Evolutionary conservation across 2,329 filamentous ascomycete species (phyloP).

Genomic region (Aspergillus sp.): DNA sequence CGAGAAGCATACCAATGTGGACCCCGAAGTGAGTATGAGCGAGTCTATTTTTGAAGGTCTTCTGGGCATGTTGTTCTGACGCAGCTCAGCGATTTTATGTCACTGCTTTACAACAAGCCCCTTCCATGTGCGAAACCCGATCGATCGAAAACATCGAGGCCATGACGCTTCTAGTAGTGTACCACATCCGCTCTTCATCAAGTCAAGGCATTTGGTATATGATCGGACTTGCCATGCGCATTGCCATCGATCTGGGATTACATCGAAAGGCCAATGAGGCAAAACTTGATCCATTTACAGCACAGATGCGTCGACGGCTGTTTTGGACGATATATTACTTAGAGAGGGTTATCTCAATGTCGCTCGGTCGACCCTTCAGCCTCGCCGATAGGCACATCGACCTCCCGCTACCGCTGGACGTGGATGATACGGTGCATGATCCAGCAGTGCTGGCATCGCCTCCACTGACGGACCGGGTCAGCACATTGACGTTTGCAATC

Average conservation of each 20-base stretch:
- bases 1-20: conserved; percentile 37
- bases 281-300: conserved; percentile 34
- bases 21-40: conserved; percentile 32
- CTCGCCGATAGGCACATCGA: conserved; percentile 47
- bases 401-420: conserved; percentile 40
- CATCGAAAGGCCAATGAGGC: conserved; percentile 42
- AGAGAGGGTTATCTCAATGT: conserved; percentile 44
- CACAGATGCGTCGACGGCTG: conserved; percentile 40
- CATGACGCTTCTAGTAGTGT: conserved; percentile 45
- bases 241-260: conserved; percentile 45
- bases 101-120: conserved; percentile 43
- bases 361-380: conserved; percentile 44
- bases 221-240: conserved; percentile 48
- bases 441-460: conserved; percentile 24
- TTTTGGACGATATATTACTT: conserved; percentile 49
- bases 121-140: conserved; percentile 41
- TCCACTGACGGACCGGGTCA: conserved; percentile 21
- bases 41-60: not conserved
- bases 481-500: conserved; percentile 36
- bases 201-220: conserved; percentile 49
- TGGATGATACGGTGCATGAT: conserved; percentile 36
- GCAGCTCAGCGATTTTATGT: conserved; percentile 40
- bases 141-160: conserved; percentile 47
- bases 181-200: conserved; percentile 44
- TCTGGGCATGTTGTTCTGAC: not conserved